Percentiles rank a stretch among this genome's conserved stretches.
These are phyloP conservation scores for Diatrype stigma DNA, from an alignment of 2,329 filamentous ascomycete species.

Conservation along the genomic window DNA sequence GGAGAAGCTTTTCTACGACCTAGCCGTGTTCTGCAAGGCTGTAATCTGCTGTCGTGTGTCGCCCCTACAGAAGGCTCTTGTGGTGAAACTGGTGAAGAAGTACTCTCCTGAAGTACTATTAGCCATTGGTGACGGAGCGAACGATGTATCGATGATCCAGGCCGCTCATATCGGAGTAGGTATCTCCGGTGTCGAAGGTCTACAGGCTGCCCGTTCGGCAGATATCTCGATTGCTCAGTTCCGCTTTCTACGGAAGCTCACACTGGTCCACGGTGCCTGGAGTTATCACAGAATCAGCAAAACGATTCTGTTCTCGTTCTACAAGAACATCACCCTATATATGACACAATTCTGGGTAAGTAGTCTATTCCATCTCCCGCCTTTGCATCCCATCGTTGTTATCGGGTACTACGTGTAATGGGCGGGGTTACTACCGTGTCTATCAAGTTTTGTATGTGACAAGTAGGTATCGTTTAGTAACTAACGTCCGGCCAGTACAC, in stretches of 20 bases:
- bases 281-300: slow-evolving; percentile 96
- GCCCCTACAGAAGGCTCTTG: slow-evolving; percentile 91
- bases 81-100: slow-evolving; percentile 96
- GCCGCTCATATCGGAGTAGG: slow-evolving; percentile 96
- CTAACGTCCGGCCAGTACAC: slow-evolving; percentile 61
- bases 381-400: background rate
- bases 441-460: background rate
- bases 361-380: slow-evolving; percentile 10
- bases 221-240: slow-evolving; percentile 97
- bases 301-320: slow-evolving; percentile 97
- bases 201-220: slow-evolving; percentile 91
- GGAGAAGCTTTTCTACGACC: slow-evolving; percentile 87
- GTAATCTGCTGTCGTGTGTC: slow-evolving; percentile 98
- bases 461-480: too few relatives aligned
- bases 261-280: slow-evolving; percentile 95
- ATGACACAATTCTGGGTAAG: slow-evolving; percentile 99
- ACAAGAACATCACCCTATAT: slow-evolving; percentile 98
- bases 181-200: slow-evolving; percentile 94
- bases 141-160: slow-evolving; percentile 99
- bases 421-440: background rate
- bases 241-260: slow-evolving; percentile 85
- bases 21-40: slow-evolving; percentile 96
- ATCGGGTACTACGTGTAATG: background rate
- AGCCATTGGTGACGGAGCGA: slow-evolving; percentile 94
- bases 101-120: slow-evolving; percentile 86